Conservation (phyloP, 208 protist genomes). For the Naegleria fowleri region DNA sequence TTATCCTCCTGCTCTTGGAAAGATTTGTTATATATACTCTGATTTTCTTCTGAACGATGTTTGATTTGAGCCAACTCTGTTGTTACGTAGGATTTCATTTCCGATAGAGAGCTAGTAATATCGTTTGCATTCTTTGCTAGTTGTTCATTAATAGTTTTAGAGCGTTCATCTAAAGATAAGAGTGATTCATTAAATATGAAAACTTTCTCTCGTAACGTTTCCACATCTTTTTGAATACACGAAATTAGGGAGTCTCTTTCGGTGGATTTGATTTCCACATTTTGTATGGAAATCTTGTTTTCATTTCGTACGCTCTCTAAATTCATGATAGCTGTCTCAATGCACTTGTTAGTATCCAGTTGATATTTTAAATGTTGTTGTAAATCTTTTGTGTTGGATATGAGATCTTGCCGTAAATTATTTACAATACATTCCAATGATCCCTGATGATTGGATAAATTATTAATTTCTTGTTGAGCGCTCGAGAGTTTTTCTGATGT, state of each 20-base stretch:
- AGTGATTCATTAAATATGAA: too few relatives aligned
- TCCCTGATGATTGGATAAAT: background rate
- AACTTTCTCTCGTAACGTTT: background rate
- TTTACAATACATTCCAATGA: background rate
- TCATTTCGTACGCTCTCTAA: background rate
- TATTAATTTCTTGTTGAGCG: too few relatives aligned
- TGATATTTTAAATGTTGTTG: background rate
- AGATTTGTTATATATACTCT: too few relatives aligned
- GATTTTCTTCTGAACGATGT: too few relatives aligned
- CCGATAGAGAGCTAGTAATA: too few relatives aligned
- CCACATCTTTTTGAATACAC: background rate
- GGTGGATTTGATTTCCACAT: background rate
- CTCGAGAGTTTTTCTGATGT: too few relatives aligned
- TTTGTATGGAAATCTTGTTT: background rate
- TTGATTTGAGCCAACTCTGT: too few relatives aligned
- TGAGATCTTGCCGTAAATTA: background rate
- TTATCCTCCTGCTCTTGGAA: too few relatives aligned
- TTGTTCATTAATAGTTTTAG: too few relatives aligned
- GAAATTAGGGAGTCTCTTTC: background rate
- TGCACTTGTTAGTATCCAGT: background rate
- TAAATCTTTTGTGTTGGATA: background rate
- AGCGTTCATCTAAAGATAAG: too few relatives aligned
- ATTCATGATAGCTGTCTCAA: background rate
- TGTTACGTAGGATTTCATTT: too few relatives aligned
- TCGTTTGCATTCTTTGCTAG: too few relatives aligned